These are phyloP conservation scores for Hypoxylon lenormandii DNA, from an alignment of 495 filamentous ascomycete species.

Conservation along the genomic window DNA sequence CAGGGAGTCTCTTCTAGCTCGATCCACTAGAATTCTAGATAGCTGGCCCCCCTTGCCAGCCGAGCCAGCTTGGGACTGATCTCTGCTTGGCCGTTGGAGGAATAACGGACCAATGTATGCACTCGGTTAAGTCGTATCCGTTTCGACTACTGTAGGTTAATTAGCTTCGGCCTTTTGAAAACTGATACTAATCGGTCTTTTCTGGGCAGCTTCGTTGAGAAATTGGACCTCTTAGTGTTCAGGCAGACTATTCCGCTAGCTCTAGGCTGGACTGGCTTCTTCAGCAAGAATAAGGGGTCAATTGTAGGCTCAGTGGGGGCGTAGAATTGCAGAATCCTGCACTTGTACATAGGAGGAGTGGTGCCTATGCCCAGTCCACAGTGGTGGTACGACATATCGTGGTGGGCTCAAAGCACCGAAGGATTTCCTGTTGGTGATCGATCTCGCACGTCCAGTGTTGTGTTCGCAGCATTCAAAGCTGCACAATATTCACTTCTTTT, in stretches of 20 bases:
- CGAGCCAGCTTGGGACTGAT: slow-evolving; percentile 6
- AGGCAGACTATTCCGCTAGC: slow-evolving; percentile 1
- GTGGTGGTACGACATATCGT: slow-evolving; percentile 8
- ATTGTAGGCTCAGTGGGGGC: neutral
- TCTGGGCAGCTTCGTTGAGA: slow-evolving; percentile 16
- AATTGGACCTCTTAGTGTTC: slow-evolving; percentile 25
- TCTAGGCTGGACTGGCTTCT: neutral
- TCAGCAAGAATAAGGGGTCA: slow-evolving; percentile 6
- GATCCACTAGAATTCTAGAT: slow-evolving; percentile 30
- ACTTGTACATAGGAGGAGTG: neutral
- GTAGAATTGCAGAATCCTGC: slow-evolving; percentile 1
- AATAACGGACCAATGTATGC: slow-evolving; percentile 16
- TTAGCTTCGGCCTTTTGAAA: slow-evolving; percentile 32
- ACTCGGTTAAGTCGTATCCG: slow-evolving; percentile 37
- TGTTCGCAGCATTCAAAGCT: neutral
- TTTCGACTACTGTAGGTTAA: slow-evolving; percentile 44
- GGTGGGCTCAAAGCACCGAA: neutral
- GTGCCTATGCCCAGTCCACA: slow-evolving; percentile 1
- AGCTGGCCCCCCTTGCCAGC: slow-evolving; percentile 22
- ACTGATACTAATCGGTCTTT: neutral
- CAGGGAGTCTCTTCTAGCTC: slow-evolving; percentile 4
- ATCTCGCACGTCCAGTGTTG: neutral
- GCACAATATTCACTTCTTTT: too few species aligned
- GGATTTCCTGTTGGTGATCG: neutral
- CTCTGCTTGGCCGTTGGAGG: slow-evolving; percentile 36